These are phyloP conservation scores for Aspergillus udagawae DNA, from an alignment of 2,329 filamentous ascomycete species.

Conservation along the genomic window DNA sequence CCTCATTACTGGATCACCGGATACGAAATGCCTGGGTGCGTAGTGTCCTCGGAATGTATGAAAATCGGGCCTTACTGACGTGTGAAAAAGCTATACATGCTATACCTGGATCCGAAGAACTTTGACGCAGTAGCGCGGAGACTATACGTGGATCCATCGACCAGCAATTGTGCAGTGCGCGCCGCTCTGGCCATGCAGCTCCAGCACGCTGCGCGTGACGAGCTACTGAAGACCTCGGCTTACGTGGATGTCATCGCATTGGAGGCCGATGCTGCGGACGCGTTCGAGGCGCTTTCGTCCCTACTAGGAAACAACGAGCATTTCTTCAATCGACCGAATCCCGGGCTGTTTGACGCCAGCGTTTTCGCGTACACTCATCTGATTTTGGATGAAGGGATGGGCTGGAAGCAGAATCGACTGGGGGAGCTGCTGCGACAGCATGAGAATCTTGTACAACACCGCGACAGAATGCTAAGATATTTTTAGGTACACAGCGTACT, in stretches of 20 bases:
- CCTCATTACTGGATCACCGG: conserved; percentile 68
- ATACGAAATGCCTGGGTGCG: conserved; percentile 83
- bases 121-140: conserved; percentile 59
- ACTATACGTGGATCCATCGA: conserved; percentile 66
- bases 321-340: conserved; percentile 57
- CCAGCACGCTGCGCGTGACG: conserved; percentile 65
- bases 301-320: conserved; percentile 56
- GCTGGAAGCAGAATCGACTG: conserved; percentile 63
- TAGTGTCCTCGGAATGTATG: conserved; percentile 5
- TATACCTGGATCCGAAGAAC: conserved; percentile 73
- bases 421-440: conserved; percentile 53
- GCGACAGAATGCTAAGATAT: conserved; percentile 55
- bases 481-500: conserved; percentile 32
- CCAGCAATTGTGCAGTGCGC: conserved; percentile 59
- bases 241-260: conserved; percentile 55
- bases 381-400: conserved; percentile 61
- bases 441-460: conserved; percentile 62
- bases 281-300: conserved; percentile 58
- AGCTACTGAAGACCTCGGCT: conserved; percentile 62
- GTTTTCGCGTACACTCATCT: conserved; percentile 88
- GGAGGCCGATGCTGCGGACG: conserved; percentile 58
- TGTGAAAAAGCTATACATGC: conserved; percentile 60
- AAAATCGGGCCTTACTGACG: conserved; percentile 1
- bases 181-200: conserved; percentile 62
- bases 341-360: conserved; percentile 78